Percentiles rank a stretch among this genome's conserved stretches.
phyloP scores from a whole-genome alignment of 176 grass and related monocot species.

The Phyllostachys edulis region DNA sequence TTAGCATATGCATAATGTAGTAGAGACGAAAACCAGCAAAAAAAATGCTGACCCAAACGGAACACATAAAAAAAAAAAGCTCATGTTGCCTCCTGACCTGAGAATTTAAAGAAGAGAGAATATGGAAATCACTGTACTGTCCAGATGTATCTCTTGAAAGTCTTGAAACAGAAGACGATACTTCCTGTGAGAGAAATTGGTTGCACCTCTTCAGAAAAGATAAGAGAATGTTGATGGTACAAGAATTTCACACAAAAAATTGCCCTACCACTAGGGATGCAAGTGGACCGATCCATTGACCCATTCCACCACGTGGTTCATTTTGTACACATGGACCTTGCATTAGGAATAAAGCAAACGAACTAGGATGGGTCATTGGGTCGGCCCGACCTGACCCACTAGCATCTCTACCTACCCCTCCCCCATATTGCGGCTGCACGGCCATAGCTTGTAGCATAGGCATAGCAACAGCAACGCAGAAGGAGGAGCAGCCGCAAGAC shows the following conservation, averaged over 20 bases:
- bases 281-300: not conserved
- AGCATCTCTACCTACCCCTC: not conserved
- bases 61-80: not conserved
- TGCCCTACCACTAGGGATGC: not conserved
- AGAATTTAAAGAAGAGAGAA: conserved; percentile 98
- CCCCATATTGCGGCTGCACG: too few species aligned
- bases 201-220: conserved; percentile 22
- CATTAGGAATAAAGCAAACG: not conserved
- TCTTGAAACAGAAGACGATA: conserved; percentile 90
- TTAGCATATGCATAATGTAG: conserved; percentile 7
- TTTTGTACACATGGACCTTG: not conserved
- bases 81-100: conserved; percentile 63
- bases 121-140: conserved; percentile 98
- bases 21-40: conserved; percentile 23
- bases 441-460: not conserved
- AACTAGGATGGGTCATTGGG: not conserved
- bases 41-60: not conserved
- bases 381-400: not conserved
- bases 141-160: conserved; percentile 87
- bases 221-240: not conserved
- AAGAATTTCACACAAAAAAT: not conserved
- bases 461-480: not conserved
- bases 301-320: not conserved
- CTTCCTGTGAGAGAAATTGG: conserved; percentile 57
- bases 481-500: not conserved